Conservation (phyloP, 371 early-diverging fungal species). For the Catenaria anguillulae region DNA sequence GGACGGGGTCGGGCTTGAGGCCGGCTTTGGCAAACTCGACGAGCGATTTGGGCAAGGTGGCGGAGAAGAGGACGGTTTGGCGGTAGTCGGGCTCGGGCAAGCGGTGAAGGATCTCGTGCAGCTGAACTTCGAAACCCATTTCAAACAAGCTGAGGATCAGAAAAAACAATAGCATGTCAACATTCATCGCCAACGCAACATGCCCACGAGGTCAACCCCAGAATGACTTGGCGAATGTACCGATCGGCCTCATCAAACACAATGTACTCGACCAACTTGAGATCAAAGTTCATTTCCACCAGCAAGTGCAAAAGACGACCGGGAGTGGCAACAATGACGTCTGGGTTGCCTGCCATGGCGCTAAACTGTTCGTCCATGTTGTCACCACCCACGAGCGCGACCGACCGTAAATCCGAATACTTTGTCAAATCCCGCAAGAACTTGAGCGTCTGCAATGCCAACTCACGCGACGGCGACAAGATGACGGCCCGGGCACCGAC, state of each 20-base stretch:
- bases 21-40: conserved; percentile 94
- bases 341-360: conserved; percentile 80
- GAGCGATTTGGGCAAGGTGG: conserved; percentile 78
- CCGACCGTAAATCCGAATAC: conserved; percentile 74
- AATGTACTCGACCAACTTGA: conserved; percentile 80
- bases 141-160: conserved; percentile 86
- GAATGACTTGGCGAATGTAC: conserved; percentile 19
- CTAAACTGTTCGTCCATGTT: conserved; percentile 83
- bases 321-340: conserved; percentile 95
- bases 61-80: conserved; percentile 87
- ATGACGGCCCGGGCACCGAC: conserved; percentile 77
- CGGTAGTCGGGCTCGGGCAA: conserved; percentile 52
- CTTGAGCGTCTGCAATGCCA: conserved; percentile 92
- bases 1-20: conserved; percentile 65
- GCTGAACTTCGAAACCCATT: conserved; percentile 91
- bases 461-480: conserved; percentile 85
- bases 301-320: conserved; percentile 91
- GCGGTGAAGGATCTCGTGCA: conserved; percentile 74
- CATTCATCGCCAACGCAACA: too few species aligned
- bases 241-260: conserved; percentile 99
- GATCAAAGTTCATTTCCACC: conserved; percentile 81
- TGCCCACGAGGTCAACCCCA: too few species aligned
- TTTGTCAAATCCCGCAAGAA: conserved; percentile 77
- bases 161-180: too few species aligned
- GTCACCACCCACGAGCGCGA: conserved; percentile 92